Conservation (phyloP, 1,284 basidiomycete species). For the Leccinum huronense region DNA sequence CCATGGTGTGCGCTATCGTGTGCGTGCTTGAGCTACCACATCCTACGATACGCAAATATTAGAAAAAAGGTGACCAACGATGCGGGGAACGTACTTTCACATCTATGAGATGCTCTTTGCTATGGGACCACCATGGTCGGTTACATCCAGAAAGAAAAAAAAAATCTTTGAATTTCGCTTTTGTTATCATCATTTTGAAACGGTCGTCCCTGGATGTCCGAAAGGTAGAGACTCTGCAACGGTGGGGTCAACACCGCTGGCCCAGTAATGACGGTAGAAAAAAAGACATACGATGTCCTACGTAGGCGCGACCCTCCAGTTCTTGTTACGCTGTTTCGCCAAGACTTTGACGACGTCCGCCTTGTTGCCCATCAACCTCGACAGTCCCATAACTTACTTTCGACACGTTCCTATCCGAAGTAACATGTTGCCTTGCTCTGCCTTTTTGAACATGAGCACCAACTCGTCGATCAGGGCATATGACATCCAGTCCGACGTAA, state of each 20-base stretch:
- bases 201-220: conserved; percentile 72
- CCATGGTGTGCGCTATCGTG: conserved; percentile 22
- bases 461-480: conserved; percentile 99
- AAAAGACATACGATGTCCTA: conserved; percentile 80
- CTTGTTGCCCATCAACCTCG: conserved; percentile 98
- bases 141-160: too few relatives aligned
- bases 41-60: conserved; percentile 47
- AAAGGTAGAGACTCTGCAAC: conserved; percentile 85
- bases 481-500: conserved; percentile 99
- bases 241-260: conserved; percentile 5
- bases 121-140: conserved; percentile 36
- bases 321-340: conserved; percentile 97
- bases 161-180: too few relatives aligned
- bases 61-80: not conserved
- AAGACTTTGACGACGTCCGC: conserved; percentile 99
- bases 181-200: not conserved
- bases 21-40: conserved; percentile 61
- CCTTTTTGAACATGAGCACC: conserved; percentile 88
- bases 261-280: not conserved
- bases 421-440: conserved; percentile 63
- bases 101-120: conserved; percentile 77
- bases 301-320: conserved; percentile 98
- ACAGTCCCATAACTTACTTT: conserved; percentile 98
- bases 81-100: conserved; percentile 56
- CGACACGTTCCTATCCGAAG: conserved; percentile 93